Evolutionary conservation across 2,329 filamentous ascomycete genomes (phyloP), one percentile per base, ranked within the genome.

Genomic region (Alternaria solani): DNA sequence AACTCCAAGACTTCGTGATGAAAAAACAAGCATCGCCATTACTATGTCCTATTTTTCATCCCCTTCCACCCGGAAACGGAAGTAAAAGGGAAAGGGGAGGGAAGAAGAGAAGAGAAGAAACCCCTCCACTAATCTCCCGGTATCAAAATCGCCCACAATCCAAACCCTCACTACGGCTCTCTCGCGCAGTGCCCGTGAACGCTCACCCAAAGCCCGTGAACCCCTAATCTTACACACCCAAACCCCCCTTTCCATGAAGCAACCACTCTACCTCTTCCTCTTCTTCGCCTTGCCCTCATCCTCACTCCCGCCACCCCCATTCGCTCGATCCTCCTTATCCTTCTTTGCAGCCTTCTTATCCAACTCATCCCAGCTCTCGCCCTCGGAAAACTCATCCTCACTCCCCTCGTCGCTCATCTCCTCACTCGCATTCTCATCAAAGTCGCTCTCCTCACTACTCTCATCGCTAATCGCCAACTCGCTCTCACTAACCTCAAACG

Each of bases 351-450:
- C 94, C 84, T 97, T 97, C 79, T 90, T 89, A 82, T 97, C 94
- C 60, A 97, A 78, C 79, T 96, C 93, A 76, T 98, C 94, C 94
- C 94, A 97, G 74, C 96, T 92, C 77, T 97, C 91, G 12, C 92
- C 91, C 44, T 76, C 77, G 1, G 63, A 68, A 38, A 76, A 73
- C 1, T 94, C 91, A 3, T 88, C 81, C 32, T 83, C 81, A 2
- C 77, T 78, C 26, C 75, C 78, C 55, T 79, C 86, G 12, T 94
- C 93, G 64, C 88, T 91, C 30, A 93, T 94, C 64, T 94, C 91
- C 2, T 90, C 91, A 23, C 88, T 91, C 1, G 90, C 91, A 72
- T 97, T 94, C 74, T 94, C 94, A 72, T 96, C 94, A 75, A 95
- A 98, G 63, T 98, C 94, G 20, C 91, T 95, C 59, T 93, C 95